Evolutionary conservation across 768 basidiomycete species (phyloP), one percentile per base, ranked within the genome.

Genomic region (Serendipita sp.): DNA sequence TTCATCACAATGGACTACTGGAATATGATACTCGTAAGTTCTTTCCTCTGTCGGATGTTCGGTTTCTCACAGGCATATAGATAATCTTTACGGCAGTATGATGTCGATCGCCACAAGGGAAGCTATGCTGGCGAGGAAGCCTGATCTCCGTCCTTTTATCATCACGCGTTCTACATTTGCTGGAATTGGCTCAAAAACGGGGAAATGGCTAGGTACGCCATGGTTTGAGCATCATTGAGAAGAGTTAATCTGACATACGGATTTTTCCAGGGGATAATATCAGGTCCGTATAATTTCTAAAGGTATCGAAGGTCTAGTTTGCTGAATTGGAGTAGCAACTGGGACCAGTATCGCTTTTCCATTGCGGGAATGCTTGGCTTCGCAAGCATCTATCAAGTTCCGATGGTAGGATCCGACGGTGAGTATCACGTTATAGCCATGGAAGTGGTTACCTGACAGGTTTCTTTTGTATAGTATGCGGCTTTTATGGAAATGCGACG

Each of bases 401-500:
- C 88, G 0, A 85, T 89, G 85, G 81, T 88, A 38, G 88, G 88
- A 2, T 80, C 81, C 56, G 88, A 91, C 72, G 79, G 82, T 82
- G 67, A 15, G 80, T 70, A 44, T 54, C 23, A 16, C 18, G 45
- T 60, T 51, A 54, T 41, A 41, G 38, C 38, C 7, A 41, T 41
- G 16, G 16, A 62, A 23, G 23, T 32, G 23, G 8, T 60, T 60
- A 10, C 11, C 16, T 35, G 35, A 32, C 8, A 51, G 5, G 10
- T 60, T 32, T 11, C 16, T 10, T 10, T 3, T 32, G 15, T 23
- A 4, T 38, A 63, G 63, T 66, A 18, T 67, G 65, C 44, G 71
- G 69, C 5, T 69, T 70, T 62, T 46, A 44, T 56, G 70, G 74
- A 0, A 78, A 87, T 69, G 83, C 84, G 1, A 85, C 86, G 1